Conservation (phyloP, 495 filamentous ascomycete species). For the Penicillium egyptiacum region DNA sequence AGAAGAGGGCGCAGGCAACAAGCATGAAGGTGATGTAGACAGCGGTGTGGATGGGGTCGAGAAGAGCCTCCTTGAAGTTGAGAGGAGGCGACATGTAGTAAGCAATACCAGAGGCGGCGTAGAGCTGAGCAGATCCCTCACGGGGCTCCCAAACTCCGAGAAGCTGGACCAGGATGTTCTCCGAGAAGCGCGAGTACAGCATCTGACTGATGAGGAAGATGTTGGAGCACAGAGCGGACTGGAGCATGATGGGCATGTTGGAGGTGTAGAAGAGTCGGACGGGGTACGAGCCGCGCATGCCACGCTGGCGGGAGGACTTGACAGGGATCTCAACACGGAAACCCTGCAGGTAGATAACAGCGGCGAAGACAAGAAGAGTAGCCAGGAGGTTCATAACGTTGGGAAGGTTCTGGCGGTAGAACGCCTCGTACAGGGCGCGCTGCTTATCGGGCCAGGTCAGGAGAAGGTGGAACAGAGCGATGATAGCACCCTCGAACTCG, state of each 20-base stretch:
- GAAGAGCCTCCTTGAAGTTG: constrained; percentile 92
- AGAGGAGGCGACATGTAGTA: constrained; percentile 99
- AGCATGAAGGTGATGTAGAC: constrained; percentile 98
- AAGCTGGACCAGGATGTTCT: constrained; percentile 95
- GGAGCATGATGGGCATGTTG: constrained; percentile 98
- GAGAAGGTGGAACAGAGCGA: constrained; percentile 96
- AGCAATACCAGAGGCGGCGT: constrained; percentile 84
- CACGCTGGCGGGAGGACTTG: constrained; percentile 98
- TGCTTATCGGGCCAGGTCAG: constrained; percentile 99
- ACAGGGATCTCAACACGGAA: constrained; percentile 99
- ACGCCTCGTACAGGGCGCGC: constrained; percentile 93
- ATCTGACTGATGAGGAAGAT: constrained; percentile 98
- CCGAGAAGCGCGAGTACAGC: constrained; percentile 97
- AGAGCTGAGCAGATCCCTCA: constrained; percentile 94
- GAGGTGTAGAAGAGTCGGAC: constrained; percentile 67
- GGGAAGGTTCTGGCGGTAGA: constrained; percentile 98
- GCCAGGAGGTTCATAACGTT: constrained; percentile 99
- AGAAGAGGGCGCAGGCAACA: constrained; percentile 95
- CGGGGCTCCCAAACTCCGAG: constrained; percentile 98
- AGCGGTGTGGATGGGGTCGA: constrained; percentile 95
- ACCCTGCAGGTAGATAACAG: constrained; percentile 99
- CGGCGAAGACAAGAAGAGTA: constrained; percentile 88
- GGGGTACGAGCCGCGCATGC: constrained; percentile 82
- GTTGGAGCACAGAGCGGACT: constrained; percentile 97
- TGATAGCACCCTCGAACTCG: constrained; percentile 98